Conservation (phyloP, 352 stramenopile species). For the Pythium aristosporum region DNA sequence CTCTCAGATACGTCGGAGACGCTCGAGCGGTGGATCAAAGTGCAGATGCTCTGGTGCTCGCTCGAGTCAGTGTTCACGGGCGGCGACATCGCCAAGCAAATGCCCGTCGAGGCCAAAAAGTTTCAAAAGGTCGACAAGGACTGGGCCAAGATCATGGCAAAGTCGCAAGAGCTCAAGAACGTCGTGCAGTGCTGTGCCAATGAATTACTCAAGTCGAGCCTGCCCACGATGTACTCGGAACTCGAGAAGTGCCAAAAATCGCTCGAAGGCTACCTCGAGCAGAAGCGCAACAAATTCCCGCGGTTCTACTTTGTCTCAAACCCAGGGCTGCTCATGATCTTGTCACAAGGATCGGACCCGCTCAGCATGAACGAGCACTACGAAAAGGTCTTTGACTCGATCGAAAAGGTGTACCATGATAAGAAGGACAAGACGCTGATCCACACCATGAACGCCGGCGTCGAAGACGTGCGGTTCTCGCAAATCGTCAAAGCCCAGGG, state of each 20-base stretch:
- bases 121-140: conserved; percentile 98
- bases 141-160: conserved; percentile 98
- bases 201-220: conserved; percentile 95
- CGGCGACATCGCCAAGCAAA: conserved; percentile 98
- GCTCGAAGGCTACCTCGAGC: conserved; percentile 97
- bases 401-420: conserved; percentile 97
- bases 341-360: conserved; percentile 96
- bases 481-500: conserved; percentile 94
- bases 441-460: conserved; percentile 91
- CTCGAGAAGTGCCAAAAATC: conserved; percentile 99
- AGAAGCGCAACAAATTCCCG: conserved; percentile 98
- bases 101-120: conserved; percentile 98
- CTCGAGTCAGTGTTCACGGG: conserved; percentile 98
- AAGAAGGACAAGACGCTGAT: conserved; percentile 98
- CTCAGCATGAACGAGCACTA: conserved; percentile 99
- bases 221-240: conserved; percentile 97
- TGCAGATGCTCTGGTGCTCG: conserved; percentile 98
- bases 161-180: conserved; percentile 88
- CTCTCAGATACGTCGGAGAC: conserved; percentile 97
- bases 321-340: conserved; percentile 95
- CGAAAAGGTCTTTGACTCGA: conserved; percentile 99
- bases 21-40: conserved; percentile 97
- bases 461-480: conserved; percentile 95
- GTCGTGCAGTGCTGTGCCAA: conserved; percentile 94
- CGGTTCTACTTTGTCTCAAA: conserved; percentile 99